phyloP scores from a whole-genome alignment of 257 asterid species.

The Pogostemon cablin region DNA sequence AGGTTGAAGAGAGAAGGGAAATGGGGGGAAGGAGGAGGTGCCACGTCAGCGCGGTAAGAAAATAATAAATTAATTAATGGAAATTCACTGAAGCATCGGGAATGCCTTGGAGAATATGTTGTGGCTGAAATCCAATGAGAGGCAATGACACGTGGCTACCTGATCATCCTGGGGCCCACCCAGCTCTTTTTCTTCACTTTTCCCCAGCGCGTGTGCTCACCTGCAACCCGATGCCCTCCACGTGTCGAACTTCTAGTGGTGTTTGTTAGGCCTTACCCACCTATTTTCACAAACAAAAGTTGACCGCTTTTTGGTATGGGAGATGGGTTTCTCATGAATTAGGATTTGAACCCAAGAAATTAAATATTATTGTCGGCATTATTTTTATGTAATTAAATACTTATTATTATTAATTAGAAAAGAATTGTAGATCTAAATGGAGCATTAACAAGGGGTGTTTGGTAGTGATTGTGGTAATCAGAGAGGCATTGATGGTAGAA shows the following conservation, averaged over 20 bases:
- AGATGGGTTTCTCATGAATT: too few species aligned
- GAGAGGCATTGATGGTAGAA: too few species aligned
- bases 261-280: neutral
- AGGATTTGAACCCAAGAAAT: too few species aligned
- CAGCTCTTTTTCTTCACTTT: conserved; percentile 23
- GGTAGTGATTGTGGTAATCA: too few species aligned
- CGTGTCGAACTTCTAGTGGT: conserved; percentile 24
- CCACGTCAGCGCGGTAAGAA: conserved; percentile 50
- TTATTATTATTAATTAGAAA: too few species aligned
- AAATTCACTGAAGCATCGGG: conserved; percentile 45
- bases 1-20: conserved; percentile 10
- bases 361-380: too few species aligned
- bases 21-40: conserved; percentile 26
- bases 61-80: neutral
- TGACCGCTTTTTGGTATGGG: neutral
- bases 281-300: neutral
- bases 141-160: conserved; percentile 57
- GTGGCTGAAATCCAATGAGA: conserved; percentile 63
- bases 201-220: conserved; percentile 1
- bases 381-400: too few species aligned
- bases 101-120: conserved; percentile 40
- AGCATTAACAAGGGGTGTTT: too few species aligned
- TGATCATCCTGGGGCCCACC: conserved; percentile 30
- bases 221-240: conserved; percentile 25
- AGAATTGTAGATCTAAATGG: too few species aligned